Base-by-base conservation (phyloP, 2,329 filamentous ascomycete species). In the Pseudopithomyces chartarum region DNA sequence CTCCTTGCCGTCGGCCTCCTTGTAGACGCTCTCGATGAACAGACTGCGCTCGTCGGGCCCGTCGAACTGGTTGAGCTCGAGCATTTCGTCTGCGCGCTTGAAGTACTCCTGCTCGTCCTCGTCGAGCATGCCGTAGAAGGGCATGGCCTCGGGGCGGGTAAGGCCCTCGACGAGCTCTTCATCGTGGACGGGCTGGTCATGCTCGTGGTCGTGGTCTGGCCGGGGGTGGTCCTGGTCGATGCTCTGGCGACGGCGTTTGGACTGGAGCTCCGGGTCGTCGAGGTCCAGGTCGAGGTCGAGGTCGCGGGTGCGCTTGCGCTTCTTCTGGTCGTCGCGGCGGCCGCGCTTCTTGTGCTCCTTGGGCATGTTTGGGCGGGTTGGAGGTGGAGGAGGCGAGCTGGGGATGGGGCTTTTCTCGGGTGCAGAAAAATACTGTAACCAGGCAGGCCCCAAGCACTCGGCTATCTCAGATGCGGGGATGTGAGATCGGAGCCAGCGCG, bases 41-140 rank as follows among this genome's bases (percentile, higher is more conserved):
- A 80, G 67, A 8, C 67, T 63, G 54, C 80, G 77, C 62, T 82
- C 80, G 64, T 97, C 91, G 51, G 86, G 75, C 38, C 88, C 87
- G 39, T 85, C 86, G 73, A 98, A 98, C 73, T 94, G 87, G 78
- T 98, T 95, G 64, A 91, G 78, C 75, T 97, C 93, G 57, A 99
- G 87, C 78, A 96, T 83, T 74, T 96, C 90, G 79, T 96, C 93
- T 52, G 93, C 92, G 46, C 87, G 87, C 64, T 91, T 89, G 77
- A 98, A 99, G 76, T 97, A 97, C 76, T 97, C 93, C 73, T 97
- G 92, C 80, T 99, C 95, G 64, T 96, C 87, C 53, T 96, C 89
- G 67, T 92, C 90, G 23, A 99, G 87, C 82, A 97, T 88, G 62
- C 95, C 95, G 68, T 96, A 98, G 80, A 97, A 99, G 55, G 91